Evolutionary conservation across 495 filamentous ascomycete genomes (phyloP), one percentile per base, ranked within the genome.

Genomic region (Staphylotrichum tortipilum): DNA sequence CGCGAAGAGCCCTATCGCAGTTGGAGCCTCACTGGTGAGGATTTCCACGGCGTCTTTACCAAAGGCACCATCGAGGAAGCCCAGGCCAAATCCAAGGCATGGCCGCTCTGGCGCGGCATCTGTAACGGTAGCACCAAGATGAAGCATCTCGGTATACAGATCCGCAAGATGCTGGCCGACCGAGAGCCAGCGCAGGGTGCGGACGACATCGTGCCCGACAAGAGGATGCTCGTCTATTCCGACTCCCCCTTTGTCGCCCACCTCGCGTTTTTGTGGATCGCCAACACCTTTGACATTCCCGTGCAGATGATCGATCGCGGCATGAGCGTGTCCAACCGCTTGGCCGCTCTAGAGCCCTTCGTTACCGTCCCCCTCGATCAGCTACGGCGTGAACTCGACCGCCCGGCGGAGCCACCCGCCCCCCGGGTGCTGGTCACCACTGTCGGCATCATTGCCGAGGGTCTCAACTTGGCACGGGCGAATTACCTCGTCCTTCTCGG

Each of bases 291-390:
- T 22, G 21, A 41, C 38, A 41, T 41, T 12, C 38, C 23, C 38
- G 23, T 41, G 21, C 38, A 41, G 38, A 41, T 41, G 38, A 14
- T 41, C 38, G 38, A 41, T 41, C 38, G 38, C 38, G 38, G 38
- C 38, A 41, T 41, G 21, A 41, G 38, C 38, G 38, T 22, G 38
- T 21, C 38, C 21, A 41, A 41, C 38, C 38, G 38, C 38, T 4
- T 41, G 38, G 38, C 38, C 19, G 38, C 38, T 15, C 24, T 41
- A 41, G 38, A 41, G 38, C 38, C 38, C 38, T 41, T 41, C 38
- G 38, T 41, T 22, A 41, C 38, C 23, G 38, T 41, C 38, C 19
- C 38, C 19, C 38, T 38, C 38, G 38, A 41, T 22, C 38, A 17
- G 38, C 38, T 41, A 12, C 38, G 38, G 38, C 38, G 38, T 22